Base-by-base conservation (phyloP, 805 yeast species). In the Metschnikowia rubicola region DNA sequence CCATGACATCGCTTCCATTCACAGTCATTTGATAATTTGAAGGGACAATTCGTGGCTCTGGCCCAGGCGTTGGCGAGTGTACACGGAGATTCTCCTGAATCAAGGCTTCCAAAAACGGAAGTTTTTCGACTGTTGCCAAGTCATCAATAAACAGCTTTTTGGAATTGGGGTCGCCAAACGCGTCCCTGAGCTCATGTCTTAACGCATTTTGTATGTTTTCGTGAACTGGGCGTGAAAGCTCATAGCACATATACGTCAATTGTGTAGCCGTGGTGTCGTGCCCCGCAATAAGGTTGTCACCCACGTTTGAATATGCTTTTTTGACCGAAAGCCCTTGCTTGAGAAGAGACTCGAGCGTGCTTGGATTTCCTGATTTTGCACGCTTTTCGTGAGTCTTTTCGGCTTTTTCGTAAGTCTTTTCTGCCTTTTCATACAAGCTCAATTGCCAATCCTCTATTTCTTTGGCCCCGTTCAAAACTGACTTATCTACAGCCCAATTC, bases 251-350 rank as follows among this genome's bases (percentile, higher is more conserved):
- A 58, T 77, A 84, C 0, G 87, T 70, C 47, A 84, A 60, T 11
- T 26, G 60, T 47, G 37, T 58, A 15, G 54, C 54, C 8, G 63
- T 83, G 7, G 91, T 84, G 57, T 84, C 86, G 60, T 85, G 90
- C 4, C 91, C 91, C 1, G 91, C 91, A 36, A 85, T 82, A 33
- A 84, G 73, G 59, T 84, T 88, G 58, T 84, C 91, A 40, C 77
- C 62, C 8, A 72, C 50, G 45, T 69, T 66, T 0, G 74, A 63
- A 54, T 70, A 71, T 2, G 75, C 74, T 34, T 58, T 46, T 29
- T 58, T 55, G 3, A 68, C 72, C 2, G 41, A 41, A 19, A 64
- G 51, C 0, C 74, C 73, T 41, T 58, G 56, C 38, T 58, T 57
- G 30, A 64, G 64, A 39, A 72, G 57, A 4, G 67, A 53, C 44